These are phyloP conservation scores for Yamadazyma mexicana DNA, from an alignment of 1,139 yeast genomes.

Conservation along the genomic window DNA sequence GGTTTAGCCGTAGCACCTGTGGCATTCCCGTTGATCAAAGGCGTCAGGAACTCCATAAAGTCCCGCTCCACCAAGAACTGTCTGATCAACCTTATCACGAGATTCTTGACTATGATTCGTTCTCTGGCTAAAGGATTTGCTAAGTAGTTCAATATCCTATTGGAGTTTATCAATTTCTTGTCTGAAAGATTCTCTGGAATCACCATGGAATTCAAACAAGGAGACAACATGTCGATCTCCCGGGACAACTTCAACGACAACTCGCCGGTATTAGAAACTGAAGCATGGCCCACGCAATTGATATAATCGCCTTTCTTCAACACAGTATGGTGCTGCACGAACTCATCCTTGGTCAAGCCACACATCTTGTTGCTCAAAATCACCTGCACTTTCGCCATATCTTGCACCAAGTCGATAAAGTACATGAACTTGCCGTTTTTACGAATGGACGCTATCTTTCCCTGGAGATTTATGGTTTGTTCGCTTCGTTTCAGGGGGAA, in stretches of 20 bases:
- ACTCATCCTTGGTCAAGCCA: constrained; percentile 41
- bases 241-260: constrained; percentile 63
- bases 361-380: constrained; percentile 56
- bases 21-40: constrained; percentile 66
- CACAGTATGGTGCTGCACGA: constrained; percentile 42
- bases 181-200: constrained; percentile 65
- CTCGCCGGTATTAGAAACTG: constrained; percentile 75
- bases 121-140: constrained; percentile 49
- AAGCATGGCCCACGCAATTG: constrained; percentile 65
- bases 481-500: constrained; percentile 10
- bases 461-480: constrained; percentile 36
- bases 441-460: constrained; percentile 58
- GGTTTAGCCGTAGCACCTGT: constrained; percentile 94
- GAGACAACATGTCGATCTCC: constrained; percentile 56
- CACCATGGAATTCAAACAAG: constrained; percentile 59
- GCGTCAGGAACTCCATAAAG: constrained; percentile 87
- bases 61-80: constrained; percentile 51
- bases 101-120: constrained; percentile 53
- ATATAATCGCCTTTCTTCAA: constrained; percentile 74
- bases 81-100: constrained; percentile 56
- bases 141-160: constrained; percentile 74
- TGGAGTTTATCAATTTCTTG: constrained; percentile 57
- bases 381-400: constrained; percentile 54
- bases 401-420: constrained; percentile 68
- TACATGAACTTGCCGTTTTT: constrained; percentile 65